These are phyloP conservation scores for Dendrobium huoshanense DNA, from an alignment of 106 monocot species.

Conservation along the genomic window DNA sequence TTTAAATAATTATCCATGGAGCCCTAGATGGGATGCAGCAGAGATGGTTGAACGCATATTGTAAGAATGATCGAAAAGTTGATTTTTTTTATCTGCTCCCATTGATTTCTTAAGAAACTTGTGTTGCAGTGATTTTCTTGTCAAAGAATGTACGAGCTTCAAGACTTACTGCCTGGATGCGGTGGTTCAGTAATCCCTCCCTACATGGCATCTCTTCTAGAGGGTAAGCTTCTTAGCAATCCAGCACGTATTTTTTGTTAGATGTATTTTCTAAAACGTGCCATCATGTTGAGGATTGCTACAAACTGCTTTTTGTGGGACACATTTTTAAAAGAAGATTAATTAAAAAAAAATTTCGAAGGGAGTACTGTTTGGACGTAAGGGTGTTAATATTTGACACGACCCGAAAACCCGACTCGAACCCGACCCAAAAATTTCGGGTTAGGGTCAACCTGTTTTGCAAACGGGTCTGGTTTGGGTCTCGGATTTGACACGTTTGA, in stretches of 20 bases:
- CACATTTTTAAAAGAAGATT: not conserved
- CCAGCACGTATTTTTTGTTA: not conserved
- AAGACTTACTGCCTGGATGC: slow-evolving; percentile 70
- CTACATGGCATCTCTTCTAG: not conserved
- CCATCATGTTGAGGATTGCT: not conserved
- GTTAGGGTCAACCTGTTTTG: too few species aligned
- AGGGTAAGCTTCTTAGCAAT: not conserved
- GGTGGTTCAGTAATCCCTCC: slow-evolving; percentile 12
- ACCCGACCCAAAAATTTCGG: too few species aligned
- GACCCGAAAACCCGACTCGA: too few species aligned
- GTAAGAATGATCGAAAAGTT: slow-evolving; percentile 30
- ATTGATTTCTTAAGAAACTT: slow-evolving; percentile 1
- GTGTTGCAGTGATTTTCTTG: slow-evolving; percentile 64
- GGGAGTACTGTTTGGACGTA: not conserved
- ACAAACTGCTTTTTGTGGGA: not conserved
- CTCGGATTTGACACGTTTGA: too few species aligned
- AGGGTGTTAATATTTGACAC: too few species aligned
- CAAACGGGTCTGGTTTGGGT: too few species aligned
- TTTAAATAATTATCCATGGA: slow-evolving; percentile 80
- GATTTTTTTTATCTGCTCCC: not conserved
- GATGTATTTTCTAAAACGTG: not conserved
- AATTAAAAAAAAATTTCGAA: not conserved
- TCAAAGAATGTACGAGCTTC: slow-evolving; percentile 66
- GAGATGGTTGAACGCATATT: slow-evolving; percentile 74
- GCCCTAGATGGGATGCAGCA: slow-evolving; percentile 74